Evolutionary conservation across 2,329 filamentous ascomycete genomes (phyloP).

Genomic region (Pseudocercospora musae): DNA sequence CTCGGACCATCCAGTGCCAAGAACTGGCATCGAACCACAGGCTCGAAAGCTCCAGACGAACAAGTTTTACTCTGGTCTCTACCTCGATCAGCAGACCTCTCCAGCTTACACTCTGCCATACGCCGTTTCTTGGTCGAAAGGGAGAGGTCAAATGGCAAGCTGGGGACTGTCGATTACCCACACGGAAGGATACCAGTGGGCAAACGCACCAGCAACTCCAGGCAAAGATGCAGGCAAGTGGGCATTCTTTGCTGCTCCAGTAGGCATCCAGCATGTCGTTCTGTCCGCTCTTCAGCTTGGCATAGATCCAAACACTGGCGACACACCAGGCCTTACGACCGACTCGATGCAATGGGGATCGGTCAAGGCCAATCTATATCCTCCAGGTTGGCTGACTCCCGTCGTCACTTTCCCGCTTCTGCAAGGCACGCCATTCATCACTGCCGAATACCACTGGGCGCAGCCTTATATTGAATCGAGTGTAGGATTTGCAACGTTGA

Average conservation of each 20-base stretch:
- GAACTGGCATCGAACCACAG: constrained; percentile 39
- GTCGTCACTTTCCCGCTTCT: constrained; percentile 75
- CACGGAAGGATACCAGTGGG: constrained; percentile 63
- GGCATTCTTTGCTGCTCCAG: constrained; percentile 72
- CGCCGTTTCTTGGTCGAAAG: constrained; percentile 39
- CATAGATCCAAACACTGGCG: constrained; percentile 33
- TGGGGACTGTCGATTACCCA: constrained; percentile 79
- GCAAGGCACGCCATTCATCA: constrained; percentile 87
- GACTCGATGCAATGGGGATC: constrained; percentile 56
- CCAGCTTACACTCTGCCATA: constrained; percentile 69
- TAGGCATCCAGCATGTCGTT: constrained; percentile 76
- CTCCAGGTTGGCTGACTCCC: constrained; percentile 48
- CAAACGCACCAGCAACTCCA: constrained; percentile 31
- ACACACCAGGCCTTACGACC: constrained; percentile 46
- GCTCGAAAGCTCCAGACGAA: constrained; percentile 62
- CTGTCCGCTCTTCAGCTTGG: constrained; percentile 72
- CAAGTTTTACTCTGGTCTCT: constrained; percentile 70
- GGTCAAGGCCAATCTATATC: constrained; percentile 64
- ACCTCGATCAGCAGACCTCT: constrained; percentile 67
- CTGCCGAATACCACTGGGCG: constrained; percentile 65
- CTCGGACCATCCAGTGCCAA: constrained; percentile 41
- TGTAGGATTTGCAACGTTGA: constrained; percentile 68
- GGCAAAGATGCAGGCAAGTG: constrained; percentile 49
- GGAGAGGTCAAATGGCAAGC: constrained; percentile 56
- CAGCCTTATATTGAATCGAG: constrained; percentile 72